Conservation (phyloP, 331 rosid genomes). For the Phaseolus coccineus region DNA sequence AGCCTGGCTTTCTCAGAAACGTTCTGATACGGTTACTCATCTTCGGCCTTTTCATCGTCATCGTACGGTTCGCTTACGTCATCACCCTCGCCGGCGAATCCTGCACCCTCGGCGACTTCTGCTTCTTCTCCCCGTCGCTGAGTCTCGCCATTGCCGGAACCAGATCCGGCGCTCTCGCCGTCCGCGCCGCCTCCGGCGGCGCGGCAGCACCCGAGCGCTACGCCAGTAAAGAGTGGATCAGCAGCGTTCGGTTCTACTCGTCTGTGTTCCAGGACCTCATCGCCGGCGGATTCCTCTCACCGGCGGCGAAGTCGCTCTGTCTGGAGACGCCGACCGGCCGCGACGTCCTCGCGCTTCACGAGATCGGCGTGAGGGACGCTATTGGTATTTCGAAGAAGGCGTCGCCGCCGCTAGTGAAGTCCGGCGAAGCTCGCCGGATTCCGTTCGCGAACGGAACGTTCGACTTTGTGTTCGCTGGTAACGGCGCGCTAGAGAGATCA, state of each 20-base stretch:
- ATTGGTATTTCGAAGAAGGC: conserved; percentile 84
- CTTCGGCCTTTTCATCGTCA: conserved; percentile 67
- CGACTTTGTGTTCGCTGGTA: conserved; percentile 75
- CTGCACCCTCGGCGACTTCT: conserved; percentile 74
- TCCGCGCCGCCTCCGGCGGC: conserved; percentile 31
- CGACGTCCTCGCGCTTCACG: conserved; percentile 74
- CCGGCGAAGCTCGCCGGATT: conserved; percentile 59
- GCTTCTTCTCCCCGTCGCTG: conserved; percentile 73
- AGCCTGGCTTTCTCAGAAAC: conserved; percentile 68
- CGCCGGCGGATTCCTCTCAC: conserved; percentile 66
- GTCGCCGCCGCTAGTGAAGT: conserved; percentile 63
- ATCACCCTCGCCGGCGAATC: conserved; percentile 90
- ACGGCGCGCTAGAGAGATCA: conserved; percentile 62
- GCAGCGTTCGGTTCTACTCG: conserved; percentile 74
- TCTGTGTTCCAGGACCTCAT: conserved; percentile 77
- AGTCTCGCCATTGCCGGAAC: conserved; percentile 60
- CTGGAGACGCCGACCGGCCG: conserved; percentile 70
- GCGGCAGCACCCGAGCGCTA: conserved; percentile 45
- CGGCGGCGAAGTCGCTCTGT: conserved; percentile 64
- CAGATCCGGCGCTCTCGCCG: conserved; percentile 56
- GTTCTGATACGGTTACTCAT: conserved; percentile 65
- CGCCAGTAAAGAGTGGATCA: conserved; percentile 79
- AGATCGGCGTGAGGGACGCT: conserved; percentile 65
- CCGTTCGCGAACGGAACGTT: conserved; percentile 65
- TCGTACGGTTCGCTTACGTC: conserved; percentile 76